Conservation (phyloP, 257 asterid genomes). For the Nicotiana obtusifolia region DNA sequence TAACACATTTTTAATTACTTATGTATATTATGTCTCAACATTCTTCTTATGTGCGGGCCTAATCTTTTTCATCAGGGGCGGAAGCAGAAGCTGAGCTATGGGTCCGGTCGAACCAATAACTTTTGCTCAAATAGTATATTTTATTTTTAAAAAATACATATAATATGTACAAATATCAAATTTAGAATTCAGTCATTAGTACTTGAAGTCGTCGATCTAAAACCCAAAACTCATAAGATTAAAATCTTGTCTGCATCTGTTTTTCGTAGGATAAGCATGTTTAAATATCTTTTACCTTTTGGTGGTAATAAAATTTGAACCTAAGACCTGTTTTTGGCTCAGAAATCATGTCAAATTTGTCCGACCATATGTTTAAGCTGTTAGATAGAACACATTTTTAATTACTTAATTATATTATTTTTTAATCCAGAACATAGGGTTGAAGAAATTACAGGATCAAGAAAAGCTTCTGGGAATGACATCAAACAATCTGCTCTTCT, state of each 20-base stretch:
- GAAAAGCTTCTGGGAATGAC: constrained; percentile 41
- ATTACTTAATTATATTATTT: background rate
- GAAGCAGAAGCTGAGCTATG: no score
- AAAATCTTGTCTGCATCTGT: no score
- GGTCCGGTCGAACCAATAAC: no score
- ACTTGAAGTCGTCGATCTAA: no score
- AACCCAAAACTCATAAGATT: no score
- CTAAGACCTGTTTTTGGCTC: background rate
- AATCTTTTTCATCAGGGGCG: background rate
- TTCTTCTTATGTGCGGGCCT: background rate
- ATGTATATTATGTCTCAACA: background rate
- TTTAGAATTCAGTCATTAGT: no score
- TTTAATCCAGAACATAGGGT: background rate
- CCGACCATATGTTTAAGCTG: no score
- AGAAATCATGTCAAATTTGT: background rate
- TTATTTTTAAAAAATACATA: no score
- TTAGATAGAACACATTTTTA: no score
- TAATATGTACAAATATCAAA: no score
- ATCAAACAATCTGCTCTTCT: constrained; percentile 32
- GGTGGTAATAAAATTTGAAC: no score
- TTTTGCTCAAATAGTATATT: no score
- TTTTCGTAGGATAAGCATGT: background rate
- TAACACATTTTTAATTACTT: background rate
- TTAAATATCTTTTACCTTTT: background rate
- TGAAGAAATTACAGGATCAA: constrained; percentile 33